Evolutionary conservation across 768 basidiomycete genomes (phyloP).

Genomic region (Tricholoma terreum): DNA sequence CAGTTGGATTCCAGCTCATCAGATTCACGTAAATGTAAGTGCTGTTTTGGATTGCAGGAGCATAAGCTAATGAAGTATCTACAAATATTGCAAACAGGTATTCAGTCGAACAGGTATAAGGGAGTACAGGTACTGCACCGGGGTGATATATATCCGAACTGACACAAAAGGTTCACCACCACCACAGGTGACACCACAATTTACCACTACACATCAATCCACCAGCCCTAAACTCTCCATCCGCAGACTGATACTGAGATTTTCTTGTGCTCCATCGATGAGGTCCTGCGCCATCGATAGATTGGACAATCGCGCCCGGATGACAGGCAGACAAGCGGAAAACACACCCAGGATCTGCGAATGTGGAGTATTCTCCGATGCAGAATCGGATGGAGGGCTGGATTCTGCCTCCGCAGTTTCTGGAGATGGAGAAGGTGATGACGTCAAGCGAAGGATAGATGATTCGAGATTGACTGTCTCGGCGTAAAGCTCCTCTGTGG

Average conservation of each 20-base stretch:
- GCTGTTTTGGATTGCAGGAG: too few relatives aligned
- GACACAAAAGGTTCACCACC: not conserved
- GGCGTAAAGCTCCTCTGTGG: constrained; percentile 21
- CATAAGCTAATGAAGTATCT: too few relatives aligned
- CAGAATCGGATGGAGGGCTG: constrained; percentile 8
- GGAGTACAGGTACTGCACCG: not conserved
- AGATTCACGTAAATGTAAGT: too few relatives aligned
- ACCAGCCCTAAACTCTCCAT: constrained; percentile 45
- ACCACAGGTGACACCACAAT: not conserved
- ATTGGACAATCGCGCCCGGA: constrained; percentile 45
- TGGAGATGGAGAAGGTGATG: not conserved
- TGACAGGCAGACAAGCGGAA: constrained; percentile 44
- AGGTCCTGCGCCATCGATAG: constrained; percentile 47
- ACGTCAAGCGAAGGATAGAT: constrained; percentile 23
- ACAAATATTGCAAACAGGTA: too few relatives aligned
- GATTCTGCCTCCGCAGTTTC: not conserved
- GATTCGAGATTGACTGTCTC: constrained; percentile 23
- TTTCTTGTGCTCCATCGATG: constrained; percentile 49
- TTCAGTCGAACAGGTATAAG: not conserved
- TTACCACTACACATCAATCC: constrained; percentile 10
- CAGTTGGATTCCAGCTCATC: too few relatives aligned
- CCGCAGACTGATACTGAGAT: constrained; percentile 42
- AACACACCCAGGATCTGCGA: constrained; percentile 42
- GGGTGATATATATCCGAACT: not conserved
- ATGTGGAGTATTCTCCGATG: constrained; percentile 23